Percentiles rank a stretch among this genome's conserved stretches.
phyloP scores from a whole-genome alignment of 2,329 filamentous ascomycete species.

The Diaporthe sp. region DNA sequence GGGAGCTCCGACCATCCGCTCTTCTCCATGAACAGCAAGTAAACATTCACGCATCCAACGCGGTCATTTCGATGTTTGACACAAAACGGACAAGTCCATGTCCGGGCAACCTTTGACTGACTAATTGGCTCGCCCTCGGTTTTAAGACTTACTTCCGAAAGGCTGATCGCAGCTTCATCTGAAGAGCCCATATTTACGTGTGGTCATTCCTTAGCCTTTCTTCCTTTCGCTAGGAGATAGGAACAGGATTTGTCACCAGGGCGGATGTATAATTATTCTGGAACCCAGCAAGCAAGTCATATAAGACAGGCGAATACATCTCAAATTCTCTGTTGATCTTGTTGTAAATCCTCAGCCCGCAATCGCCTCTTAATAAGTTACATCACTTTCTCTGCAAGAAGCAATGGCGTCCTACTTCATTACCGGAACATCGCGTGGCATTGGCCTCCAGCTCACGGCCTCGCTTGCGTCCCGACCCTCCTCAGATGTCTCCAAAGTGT shows the following conservation, averaged over 20 bases:
- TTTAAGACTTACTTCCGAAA: neutral
- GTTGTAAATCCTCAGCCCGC: neutral
- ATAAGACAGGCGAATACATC: neutral
- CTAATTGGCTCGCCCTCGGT: neutral
- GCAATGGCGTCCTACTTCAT: constrained; percentile 15
- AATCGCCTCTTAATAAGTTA: neutral
- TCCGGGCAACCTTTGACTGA: neutral
- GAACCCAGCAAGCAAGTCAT: neutral
- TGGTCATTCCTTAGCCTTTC: neutral
- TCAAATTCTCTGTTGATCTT: neutral
- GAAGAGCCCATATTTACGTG: neutral
- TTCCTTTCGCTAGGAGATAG: no score
- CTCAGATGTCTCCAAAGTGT: constrained; percentile 46
- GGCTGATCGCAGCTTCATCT: neutral
- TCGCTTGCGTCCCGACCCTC: neutral
- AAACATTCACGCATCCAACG: neutral
- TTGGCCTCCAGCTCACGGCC: neutral
- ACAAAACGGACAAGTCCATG: neutral
- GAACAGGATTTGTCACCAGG: neutral
- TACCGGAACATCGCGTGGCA: neutral
- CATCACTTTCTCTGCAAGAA: neutral
- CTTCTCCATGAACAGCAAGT: neutral
- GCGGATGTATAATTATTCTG: no score
- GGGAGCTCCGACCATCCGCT: neutral
- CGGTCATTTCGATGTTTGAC: neutral